phyloP scores from a whole-genome alignment of 139 green algal species.

The Coelastrella sp. region DNA sequence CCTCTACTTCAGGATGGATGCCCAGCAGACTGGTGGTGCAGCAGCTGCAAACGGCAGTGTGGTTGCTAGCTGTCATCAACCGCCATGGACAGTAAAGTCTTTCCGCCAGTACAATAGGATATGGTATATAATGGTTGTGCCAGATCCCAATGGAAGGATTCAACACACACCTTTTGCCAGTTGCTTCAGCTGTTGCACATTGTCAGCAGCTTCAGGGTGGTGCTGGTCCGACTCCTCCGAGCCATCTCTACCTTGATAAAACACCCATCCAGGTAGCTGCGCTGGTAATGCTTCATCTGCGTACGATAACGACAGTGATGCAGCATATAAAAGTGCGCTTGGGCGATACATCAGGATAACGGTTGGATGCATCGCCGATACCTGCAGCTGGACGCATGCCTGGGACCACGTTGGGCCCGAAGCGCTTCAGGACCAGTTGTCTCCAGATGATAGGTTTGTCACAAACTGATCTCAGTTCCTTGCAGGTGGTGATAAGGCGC shows the following conservation, averaged over 20 bases:
- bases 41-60: not conserved
- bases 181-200: not conserved
- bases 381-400: not conserved
- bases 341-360: not conserved
- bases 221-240: not conserved
- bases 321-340: not conserved
- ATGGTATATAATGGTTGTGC: too few relatives aligned
- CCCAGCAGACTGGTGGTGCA: not conserved
- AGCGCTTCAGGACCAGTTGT: not conserved
- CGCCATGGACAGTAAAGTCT: not conserved
- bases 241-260: conserved; percentile 17
- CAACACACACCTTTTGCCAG: not conserved
- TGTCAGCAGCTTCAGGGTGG: not conserved
- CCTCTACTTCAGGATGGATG: not conserved
- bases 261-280: not conserved
- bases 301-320: not conserved
- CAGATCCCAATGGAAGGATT: not conserved
- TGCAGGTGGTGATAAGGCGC: not conserved
- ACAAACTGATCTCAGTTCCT: not conserved
- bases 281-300: not conserved
- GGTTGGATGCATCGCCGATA: not conserved
- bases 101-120: not conserved
- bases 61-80: not conserved
- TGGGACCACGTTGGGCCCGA: not conserved
- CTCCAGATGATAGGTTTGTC: not conserved